Percentiles rank a stretch among this genome's conserved stretches.
Evolutionary conservation across 306 rosid species (phyloP).

Genomic region (Prunus mongolica): DNA sequence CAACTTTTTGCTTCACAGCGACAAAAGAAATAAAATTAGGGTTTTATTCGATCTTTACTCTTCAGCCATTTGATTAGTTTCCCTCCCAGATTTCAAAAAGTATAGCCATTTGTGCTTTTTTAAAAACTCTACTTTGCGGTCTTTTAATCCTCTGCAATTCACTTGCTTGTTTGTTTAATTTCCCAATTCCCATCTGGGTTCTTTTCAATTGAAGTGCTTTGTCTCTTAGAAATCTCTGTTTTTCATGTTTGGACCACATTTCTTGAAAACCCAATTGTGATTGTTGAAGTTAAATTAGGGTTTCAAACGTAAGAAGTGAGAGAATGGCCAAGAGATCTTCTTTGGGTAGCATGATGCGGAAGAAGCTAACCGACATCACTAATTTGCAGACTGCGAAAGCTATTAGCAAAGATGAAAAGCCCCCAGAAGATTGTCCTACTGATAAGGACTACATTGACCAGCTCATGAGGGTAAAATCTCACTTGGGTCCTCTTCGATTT

Average conservation of each 20-base stretch:
- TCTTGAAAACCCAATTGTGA: neutral
- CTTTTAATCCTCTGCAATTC: neutral
- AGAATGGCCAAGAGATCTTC: constrained; percentile 49
- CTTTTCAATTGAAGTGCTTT: neutral
- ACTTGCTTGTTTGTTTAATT: neutral
- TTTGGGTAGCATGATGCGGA: constrained; percentile 56
- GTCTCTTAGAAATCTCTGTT: neutral
- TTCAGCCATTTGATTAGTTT: neutral
- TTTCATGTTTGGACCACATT: neutral
- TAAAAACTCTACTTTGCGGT: neutral
- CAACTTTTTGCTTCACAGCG: constrained; percentile 8
- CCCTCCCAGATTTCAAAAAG: neutral
- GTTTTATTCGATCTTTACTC: neutral
- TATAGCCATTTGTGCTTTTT: neutral
- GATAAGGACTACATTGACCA: constrained; percentile 47
- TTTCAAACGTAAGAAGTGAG: constrained; percentile 12
- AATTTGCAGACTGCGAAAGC: constrained; percentile 35
- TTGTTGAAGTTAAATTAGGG: constrained; percentile 7
- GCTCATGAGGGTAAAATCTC: constrained; percentile 50
- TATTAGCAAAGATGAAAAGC: constrained; percentile 22
- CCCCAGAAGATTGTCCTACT: constrained; percentile 7
- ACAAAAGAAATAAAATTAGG: neutral
- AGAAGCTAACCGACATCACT: constrained; percentile 75
- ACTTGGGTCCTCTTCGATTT: neutral
- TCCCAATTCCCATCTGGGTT: constrained; percentile 1